Percentiles rank a stretch among this genome's conserved stretches.
phyloP scores from a whole-genome alignment of 306 rosid species.

The Crataegus laevigata region DNA sequence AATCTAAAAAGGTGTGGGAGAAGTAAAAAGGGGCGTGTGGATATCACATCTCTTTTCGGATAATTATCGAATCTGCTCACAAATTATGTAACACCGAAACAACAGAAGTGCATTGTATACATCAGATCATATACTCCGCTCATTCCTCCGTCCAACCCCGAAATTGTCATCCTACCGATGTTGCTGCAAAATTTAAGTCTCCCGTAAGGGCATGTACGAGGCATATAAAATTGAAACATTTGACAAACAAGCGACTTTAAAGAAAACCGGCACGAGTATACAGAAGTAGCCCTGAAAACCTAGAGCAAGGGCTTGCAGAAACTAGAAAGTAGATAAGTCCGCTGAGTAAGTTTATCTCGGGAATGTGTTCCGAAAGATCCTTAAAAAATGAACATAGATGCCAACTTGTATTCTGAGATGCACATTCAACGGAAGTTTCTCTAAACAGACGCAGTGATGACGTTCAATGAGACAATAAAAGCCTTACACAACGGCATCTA shows the following conservation, averaged over 20 bases:
- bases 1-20: too few relatives aligned
- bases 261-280: background rate
- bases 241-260: background rate
- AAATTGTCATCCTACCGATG: conserved; percentile 71
- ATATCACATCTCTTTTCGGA: too few relatives aligned
- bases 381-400: background rate
- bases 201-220: conserved; percentile 4
- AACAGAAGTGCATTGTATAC: background rate
- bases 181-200: conserved; percentile 46
- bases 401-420: too few relatives aligned
- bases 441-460: too few relatives aligned
- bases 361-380: background rate
- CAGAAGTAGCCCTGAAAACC: background rate
- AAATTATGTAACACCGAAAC: background rate
- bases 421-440: too few relatives aligned
- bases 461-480: background rate
- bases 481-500: conserved; percentile 68
- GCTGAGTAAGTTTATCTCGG: background rate
- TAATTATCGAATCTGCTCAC: too few relatives aligned
- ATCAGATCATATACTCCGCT: background rate
- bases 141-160: conserved; percentile 54
- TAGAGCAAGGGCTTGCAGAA: background rate
- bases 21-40: too few relatives aligned
- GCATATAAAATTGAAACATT: background rate
- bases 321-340: background rate